Base-by-base conservation (phyloP, 495 filamentous ascomycete species). In the Hypoxylon fragiforme region DNA sequence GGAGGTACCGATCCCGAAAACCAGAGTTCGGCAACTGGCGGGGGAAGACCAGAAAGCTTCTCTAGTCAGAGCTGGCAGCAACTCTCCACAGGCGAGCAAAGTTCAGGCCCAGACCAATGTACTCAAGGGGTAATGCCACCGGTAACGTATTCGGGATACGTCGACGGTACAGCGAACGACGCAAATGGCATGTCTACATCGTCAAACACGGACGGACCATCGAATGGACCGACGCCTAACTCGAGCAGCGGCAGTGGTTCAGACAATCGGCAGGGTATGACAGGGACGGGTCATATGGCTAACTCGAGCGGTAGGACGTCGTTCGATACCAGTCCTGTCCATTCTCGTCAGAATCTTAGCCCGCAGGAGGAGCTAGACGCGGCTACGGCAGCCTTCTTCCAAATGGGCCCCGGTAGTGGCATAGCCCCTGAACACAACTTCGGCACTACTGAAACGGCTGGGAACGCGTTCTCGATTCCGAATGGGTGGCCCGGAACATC, bases 221-320 rank as follows among this genome's bases (percentile, higher is more conserved):
- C 77, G 0, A 75, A 74, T 43, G 66, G 75, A 31, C 75, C 68
- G 3, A 81, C 78, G 14, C 80, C 78, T 4, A 81, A 76, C 49
- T 79, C 80, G n/a, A 75, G 74, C 60, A 73, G 62, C 4, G 75
- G 74, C 60, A 73, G 62, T 3, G 68, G 70, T 11, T 78, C 76
- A 1, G 76, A 80, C 4, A 60, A 66, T 44, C 60, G 66, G 13
- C 57, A 67, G 21, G 58, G 64, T 34, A 47, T 65, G 22, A 52
- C 66, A 15, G 54, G 58, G 31, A 40, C 63, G 1, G 54, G 67
- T 24, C 55, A 55, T 22, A 64, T 57, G 43, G 54, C 42, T 32
- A 55, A 46, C 26, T 69, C 69, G 6, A 68, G 68, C 14, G 49
- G 67, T n/a, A 62, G 69, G n/a, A 69, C 64, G 18, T 77, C 77